Evolutionary conservation across 768 basidiomycete genomes (phyloP).

Genomic region (Mycena olivaceomarginata): DNA sequence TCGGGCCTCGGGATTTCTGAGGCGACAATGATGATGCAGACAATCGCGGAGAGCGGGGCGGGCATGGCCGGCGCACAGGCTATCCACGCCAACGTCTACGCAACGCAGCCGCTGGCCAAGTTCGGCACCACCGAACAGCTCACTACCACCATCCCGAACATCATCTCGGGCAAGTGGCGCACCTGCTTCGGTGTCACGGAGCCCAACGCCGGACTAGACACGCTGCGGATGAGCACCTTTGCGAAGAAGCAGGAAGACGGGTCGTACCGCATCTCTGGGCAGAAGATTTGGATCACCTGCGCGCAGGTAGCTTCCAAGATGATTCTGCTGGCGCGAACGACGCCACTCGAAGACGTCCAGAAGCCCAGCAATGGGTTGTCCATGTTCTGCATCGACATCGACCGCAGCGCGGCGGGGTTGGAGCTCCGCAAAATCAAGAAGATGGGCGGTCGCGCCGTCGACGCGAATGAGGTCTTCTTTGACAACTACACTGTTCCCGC

Average conservation of each 20-base stretch:
- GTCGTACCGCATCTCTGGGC: conserved; percentile 30
- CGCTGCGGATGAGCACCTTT: conserved; percentile 35
- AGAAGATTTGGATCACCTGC: conserved; percentile 43
- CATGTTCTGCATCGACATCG: conserved; percentile 42
- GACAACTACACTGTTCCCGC: conserved; percentile 43
- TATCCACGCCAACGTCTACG: conserved; percentile 45
- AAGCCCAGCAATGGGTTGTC: conserved; percentile 38
- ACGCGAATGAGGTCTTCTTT: conserved; percentile 47
- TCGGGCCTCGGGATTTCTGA: conserved; percentile 44
- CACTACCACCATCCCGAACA: conserved; percentile 22
- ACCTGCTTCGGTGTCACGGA: conserved; percentile 46
- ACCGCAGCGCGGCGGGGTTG: conserved; percentile 32
- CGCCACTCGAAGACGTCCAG: conserved; percentile 28
- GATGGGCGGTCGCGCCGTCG: conserved; percentile 46
- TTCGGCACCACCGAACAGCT: conserved; percentile 36
- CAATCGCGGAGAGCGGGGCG: conserved; percentile 43
- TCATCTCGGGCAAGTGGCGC: conserved; percentile 41
- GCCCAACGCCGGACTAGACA: conserved; percentile 43
- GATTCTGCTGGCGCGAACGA: conserved; percentile 45
- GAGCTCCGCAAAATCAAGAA: conserved; percentile 41
- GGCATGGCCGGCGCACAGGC: conserved; percentile 45
- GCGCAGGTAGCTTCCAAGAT: conserved; percentile 42
- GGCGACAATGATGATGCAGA: conserved; percentile 48
- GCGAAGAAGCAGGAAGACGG: conserved; percentile 30
- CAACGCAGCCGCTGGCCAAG: conserved; percentile 37